Percentiles rank a stretch among this genome's conserved stretches.
These are phyloP conservation scores for Trichothecium sympodiale DNA, from an alignment of 2,329 filamentous ascomycete species.

Conservation along the genomic window DNA sequence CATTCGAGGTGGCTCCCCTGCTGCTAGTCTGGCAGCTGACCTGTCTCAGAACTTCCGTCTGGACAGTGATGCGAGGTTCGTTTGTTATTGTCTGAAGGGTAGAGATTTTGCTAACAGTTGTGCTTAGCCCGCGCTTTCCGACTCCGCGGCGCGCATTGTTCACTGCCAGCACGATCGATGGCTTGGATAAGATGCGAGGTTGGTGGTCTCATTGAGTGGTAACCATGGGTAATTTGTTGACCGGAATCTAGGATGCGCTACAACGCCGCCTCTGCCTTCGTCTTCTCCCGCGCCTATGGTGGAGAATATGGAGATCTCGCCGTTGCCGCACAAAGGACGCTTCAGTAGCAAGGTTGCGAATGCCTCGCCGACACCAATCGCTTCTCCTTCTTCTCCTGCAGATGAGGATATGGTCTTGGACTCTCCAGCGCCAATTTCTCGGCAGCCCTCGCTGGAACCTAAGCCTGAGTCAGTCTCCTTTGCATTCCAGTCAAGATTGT, in stretches of 20 bases:
- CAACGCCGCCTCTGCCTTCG: conserved; percentile 70
- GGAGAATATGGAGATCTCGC: conserved; percentile 89
- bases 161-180: conserved; percentile 25
- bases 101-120: conserved; percentile 1
- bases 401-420: conserved; percentile 42
- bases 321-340: conserved; percentile 75
- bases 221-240: not conserved
- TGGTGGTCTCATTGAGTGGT: conserved; percentile 6
- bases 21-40: conserved; percentile 82
- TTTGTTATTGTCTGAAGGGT: conserved; percentile 8
- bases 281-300: conserved; percentile 66
- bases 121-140: conserved; percentile 25
- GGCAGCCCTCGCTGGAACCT: conserved; percentile 35
- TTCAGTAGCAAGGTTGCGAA: conserved; percentile 56
- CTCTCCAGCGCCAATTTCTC: conserved; percentile 40
- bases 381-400: conserved; percentile 31
- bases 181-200: conserved; percentile 22
- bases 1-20: conserved; percentile 77
- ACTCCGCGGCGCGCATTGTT: conserved; percentile 30
- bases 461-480: conserved; percentile 42
- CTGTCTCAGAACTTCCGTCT: conserved; percentile 95
- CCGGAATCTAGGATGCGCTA: conserved; percentile 53
- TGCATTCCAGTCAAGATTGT: conserved; percentile 9
- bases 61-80: conserved; percentile 72
- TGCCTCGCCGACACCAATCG: conserved; percentile 59